Conservation (phyloP, 2,329 filamentous ascomycete genomes). For the Exutisphaerella laricina region DNA sequence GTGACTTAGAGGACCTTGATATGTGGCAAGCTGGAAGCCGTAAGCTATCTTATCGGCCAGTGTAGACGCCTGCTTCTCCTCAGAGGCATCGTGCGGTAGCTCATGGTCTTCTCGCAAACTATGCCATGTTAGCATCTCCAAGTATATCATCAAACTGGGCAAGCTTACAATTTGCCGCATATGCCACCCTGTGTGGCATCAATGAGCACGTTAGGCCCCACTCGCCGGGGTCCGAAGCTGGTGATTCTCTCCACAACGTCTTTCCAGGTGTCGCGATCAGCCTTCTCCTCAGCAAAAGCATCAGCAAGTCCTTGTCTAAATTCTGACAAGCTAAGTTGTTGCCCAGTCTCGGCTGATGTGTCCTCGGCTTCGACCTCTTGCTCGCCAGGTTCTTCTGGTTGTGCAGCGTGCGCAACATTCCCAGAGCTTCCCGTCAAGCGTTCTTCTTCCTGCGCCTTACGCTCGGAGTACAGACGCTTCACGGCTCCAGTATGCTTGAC, state of each 20-base stretch:
- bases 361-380: conserved; percentile 45
- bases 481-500: conserved; percentile 73
- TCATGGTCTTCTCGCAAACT: conserved; percentile 29
- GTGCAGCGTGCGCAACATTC: conserved; percentile 23
- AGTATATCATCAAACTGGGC: conserved; percentile 10
- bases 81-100: conserved; percentile 6
- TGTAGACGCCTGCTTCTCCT: conserved; percentile 25
- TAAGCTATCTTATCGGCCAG: conserved; percentile 87
- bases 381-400: conserved; percentile 31
- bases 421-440: conserved; percentile 36
- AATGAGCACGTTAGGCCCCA: conserved; percentile 83
- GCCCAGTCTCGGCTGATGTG: conserved; percentile 49
- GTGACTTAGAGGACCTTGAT: conserved; percentile 83
- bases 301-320: conserved; percentile 67
- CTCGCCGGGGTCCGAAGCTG: conserved; percentile 81
- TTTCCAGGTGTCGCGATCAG: conserved; percentile 70
- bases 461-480: conserved; percentile 70
- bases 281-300: conserved; percentile 65
- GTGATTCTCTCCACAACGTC: conserved; percentile 72
- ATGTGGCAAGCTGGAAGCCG: conserved; percentile 86
- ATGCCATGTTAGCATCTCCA: conserved; percentile 18
- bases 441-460: conserved; percentile 48
- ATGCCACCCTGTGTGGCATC: conserved; percentile 70
- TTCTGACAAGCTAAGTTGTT: conserved; percentile 64
- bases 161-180: conserved; percentile 64